Evolutionary conservation across 768 basidiomycete genomes (phyloP).

Genomic region (Mycena galericulata): DNA sequence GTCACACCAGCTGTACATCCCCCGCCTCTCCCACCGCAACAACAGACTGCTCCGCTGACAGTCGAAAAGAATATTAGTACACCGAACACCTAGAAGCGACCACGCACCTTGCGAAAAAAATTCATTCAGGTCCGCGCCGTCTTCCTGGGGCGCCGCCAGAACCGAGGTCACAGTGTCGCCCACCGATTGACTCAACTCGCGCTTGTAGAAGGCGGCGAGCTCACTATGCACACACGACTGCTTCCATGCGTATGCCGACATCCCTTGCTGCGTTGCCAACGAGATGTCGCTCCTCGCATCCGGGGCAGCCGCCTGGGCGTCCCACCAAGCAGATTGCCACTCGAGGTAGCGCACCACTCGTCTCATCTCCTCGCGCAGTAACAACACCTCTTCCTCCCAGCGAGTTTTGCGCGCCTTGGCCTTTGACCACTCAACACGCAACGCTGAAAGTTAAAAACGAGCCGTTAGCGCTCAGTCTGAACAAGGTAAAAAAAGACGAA

Average conservation of each 20-base stretch:
- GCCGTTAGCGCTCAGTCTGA: not conserved
- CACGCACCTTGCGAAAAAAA: not conserved
- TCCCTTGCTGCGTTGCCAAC: not conserved
- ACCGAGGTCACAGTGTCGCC: not conserved
- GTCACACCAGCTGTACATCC: too few relatives aligned
- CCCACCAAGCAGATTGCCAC: not conserved
- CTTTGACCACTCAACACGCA: not conserved
- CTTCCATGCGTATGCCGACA: not conserved
- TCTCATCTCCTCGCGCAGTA: not conserved
- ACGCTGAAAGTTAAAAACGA: too few relatives aligned
- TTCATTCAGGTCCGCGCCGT: too few relatives aligned
- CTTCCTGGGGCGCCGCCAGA: not conserved
- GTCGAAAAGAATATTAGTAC: too few relatives aligned
- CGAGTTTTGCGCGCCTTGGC: not conserved
- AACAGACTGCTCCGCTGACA: too few relatives aligned
- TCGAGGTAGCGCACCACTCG: not conserved
- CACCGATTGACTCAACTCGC: not conserved
- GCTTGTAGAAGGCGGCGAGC: not conserved
- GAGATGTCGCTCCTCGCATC: not conserved
- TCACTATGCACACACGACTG: not conserved
- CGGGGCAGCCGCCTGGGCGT: not conserved
- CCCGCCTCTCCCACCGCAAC: too few relatives aligned
- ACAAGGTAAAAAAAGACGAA: not conserved
- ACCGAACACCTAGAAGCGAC: too few relatives aligned
- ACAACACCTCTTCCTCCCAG: not conserved